phyloP scores from a whole-genome alignment of 345 rosid genomes.

The Eucalyptus victrix region DNA sequence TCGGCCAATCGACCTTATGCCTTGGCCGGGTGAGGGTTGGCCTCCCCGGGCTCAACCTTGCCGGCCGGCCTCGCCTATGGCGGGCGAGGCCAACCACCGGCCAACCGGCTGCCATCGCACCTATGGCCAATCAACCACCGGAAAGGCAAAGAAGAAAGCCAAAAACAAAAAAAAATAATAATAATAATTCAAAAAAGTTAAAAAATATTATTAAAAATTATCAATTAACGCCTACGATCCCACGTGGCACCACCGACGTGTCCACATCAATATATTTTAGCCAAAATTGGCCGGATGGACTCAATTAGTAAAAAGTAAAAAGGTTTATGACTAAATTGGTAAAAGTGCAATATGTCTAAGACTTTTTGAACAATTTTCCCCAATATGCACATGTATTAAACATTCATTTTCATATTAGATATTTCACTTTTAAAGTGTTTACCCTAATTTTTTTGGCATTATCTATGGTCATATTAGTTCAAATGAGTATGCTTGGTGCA shows the following conservation, averaged over 20 bases:
- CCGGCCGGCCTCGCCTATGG: too few relatives aligned
- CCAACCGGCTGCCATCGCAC: too few relatives aligned
- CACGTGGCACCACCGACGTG: rapidly evolving
- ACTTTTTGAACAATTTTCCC: rapidly evolving
- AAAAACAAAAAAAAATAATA: rapidly evolving
- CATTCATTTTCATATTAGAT: neutral
- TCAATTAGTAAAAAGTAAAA: too few relatives aligned
- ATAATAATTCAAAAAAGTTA: too few relatives aligned
- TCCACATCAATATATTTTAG: too few relatives aligned
- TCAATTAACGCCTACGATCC: rapidly evolving
- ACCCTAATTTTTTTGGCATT: neutral
- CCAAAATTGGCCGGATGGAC: rapidly evolving
- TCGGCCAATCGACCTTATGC: too few relatives aligned
- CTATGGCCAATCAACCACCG: rapidly evolving
- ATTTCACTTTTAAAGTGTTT: neutral
- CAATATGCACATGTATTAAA: too few relatives aligned
- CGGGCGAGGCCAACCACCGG: too few relatives aligned
- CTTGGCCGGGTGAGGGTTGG: too few relatives aligned
- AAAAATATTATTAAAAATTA: too few relatives aligned
- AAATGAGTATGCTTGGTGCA: neutral
- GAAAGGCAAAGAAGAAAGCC: too few relatives aligned
- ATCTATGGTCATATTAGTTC: neutral
- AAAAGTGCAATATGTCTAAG: rapidly evolving
- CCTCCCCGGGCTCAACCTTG: rapidly evolving
- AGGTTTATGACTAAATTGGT: rapidly evolving